Base-by-base conservation (phyloP, 495 filamentous ascomycete species). In the Apiosordaria backusii region DNA sequence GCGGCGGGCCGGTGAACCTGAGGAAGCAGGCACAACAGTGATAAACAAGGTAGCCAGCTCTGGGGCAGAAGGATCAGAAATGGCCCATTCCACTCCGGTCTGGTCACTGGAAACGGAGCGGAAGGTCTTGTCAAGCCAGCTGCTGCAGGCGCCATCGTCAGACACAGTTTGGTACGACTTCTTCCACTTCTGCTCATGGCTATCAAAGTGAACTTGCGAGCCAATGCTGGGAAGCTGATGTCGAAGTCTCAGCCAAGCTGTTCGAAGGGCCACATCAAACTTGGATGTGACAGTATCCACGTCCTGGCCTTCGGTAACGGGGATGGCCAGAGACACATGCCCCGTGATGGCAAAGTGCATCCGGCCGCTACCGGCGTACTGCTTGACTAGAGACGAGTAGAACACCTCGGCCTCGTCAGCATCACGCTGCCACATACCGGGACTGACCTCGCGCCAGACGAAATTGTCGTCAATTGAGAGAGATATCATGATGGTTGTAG, bases 141-240 rank as follows among this genome's bases (percentile, higher is more conserved):
- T 63, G 9, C 70, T 55, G 18, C 72, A 65, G 10, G 72, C 61
- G 3, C 66, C 62, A 0, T 64, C 27, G 22, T 66, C 62, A 0
- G 25, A 9, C 3, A 76, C 69, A 22, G 58, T 69, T 40, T 76
- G 62, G 52, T 84, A 84, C 4, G 76, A 45, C 55, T 82, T 84
- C 60, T 68, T 77, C 68, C 74, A 80, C 54, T 65, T 74, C 24
- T 72, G 65, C 15, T 59, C 63, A 9, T 62, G 26, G 1, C 18
- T 35, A 50, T 78, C 67, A 58, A 72, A 74, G 57, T 75, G 66
- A 4, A 82, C 76, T 26, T 64, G 62, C 0, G 81, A 75, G 0
- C 77, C 80, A 21, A 84, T 72, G 22, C 78, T 82, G 3, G 82
- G 82, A 60, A 79, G 76, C 27, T 81, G 70, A 50, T 80, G 74